Base-by-base conservation (phyloP, 108 stramenopile species). In the Bacterosira constricta region DNA sequence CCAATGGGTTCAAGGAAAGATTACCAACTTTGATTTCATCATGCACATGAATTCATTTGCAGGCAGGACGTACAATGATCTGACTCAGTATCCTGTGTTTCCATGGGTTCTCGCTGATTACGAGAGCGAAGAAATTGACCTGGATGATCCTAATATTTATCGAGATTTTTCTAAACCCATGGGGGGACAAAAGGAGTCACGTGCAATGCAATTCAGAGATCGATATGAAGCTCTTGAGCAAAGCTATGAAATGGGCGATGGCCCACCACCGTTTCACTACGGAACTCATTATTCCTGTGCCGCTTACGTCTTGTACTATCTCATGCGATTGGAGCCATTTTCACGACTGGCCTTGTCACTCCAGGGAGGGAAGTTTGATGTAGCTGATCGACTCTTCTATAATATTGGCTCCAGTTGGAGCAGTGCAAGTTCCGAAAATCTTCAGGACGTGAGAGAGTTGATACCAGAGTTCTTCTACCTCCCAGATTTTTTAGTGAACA, bases 51-150 rank as follows among this genome's bases (percentile, higher is more conserved):
- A 99, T 70, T 94, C 94, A 4, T 86, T 98, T 65, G 99, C 99
- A 15, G 99, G 99, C 6, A 86, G 99, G 13, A 85, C 96, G 15
- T 98, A 95, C 83, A 96, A 97, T 65, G 97, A 98, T 66, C 71
- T 98, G 36, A 96, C 96, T 0, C 98, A 99, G 82, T 99, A 99
- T 69, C 99, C 99, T 10, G 97, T 99, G 11, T 96, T 99, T 57
- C 99, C 99, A 6, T 99, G 99, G 99, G 92, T 99, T 41, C 81
- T 99, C 23, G 86, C 93, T 6, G 97, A 99, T 72, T 99, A 98
- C 71, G 86, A 92, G 8, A 95, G 92, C 35, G 86, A 92, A 62
- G 94, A 92, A 61, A 77, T 99, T 18, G 96, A 99, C 82, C 83
- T 99, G 38, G 79, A 91, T 67, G 87, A 97, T 68, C 96, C 97